Evolutionary conservation across 1,139 yeast genomes (phyloP).

Genomic region (Hemisphaericaspora subhashii): DNA sequence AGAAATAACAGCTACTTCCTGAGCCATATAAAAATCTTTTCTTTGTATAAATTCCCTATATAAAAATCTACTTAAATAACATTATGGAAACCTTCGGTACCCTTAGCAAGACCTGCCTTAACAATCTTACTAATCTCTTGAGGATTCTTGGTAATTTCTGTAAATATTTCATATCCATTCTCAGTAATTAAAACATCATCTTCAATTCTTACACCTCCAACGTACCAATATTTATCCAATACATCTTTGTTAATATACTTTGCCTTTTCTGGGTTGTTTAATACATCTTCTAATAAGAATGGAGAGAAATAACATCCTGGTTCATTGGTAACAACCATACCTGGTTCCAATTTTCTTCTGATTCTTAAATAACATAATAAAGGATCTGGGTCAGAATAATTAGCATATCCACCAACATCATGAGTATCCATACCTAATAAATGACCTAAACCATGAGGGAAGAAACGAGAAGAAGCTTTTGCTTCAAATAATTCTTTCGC

Average conservation of each 20-base stretch:
- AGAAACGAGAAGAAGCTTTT: conserved; percentile 73
- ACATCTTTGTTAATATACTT: conserved; percentile 66
- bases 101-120: conserved; percentile 57
- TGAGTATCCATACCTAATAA: conserved; percentile 93
- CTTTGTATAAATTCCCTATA: neutral
- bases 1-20: no score
- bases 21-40: no score
- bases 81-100: conserved; percentile 55
- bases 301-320: conserved; percentile 94
- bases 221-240: conserved; percentile 74
- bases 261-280: conserved; percentile 55
- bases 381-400: conserved; percentile 80
- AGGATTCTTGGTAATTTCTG: conserved; percentile 83
- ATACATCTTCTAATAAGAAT: conserved; percentile 65
- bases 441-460: conserved; percentile 96
- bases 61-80: conserved; percentile 32
- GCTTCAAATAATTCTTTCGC: conserved; percentile 69
- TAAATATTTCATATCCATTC: conserved; percentile 76
- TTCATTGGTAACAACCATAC: conserved; percentile 92
- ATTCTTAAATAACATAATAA: conserved; percentile 75
- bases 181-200: conserved; percentile 84
- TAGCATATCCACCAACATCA: conserved; percentile 87
- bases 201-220: conserved; percentile 96
- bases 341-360: conserved; percentile 66
- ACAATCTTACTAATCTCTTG: conserved; percentile 77